Evolutionary conservation across 257 asterid species (phyloP).

Genomic region (Anisodus acutangulus): DNA sequence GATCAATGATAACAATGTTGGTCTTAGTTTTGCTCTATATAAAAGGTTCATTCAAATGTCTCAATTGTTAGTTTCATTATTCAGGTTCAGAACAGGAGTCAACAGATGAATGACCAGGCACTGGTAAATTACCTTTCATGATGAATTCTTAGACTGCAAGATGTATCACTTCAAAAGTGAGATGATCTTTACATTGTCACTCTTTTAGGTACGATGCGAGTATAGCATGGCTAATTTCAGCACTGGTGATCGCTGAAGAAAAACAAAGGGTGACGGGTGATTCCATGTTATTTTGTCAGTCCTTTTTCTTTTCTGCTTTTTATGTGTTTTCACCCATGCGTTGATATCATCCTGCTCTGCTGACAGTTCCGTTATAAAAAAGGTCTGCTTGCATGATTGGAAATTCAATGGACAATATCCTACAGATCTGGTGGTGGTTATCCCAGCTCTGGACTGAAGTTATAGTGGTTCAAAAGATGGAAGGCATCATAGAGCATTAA

Average conservation of each 20-base stretch:
- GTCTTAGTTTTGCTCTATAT: constrained; percentile 1
- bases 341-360: neutral
- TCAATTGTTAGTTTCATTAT: constrained; percentile 30
- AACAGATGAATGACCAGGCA: constrained; percentile 76
- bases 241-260: constrained; percentile 93
- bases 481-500: neutral
- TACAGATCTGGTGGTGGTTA: neutral
- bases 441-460: neutral
- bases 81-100: constrained; percentile 89
- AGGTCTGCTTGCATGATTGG: neutral
- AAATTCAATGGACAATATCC: neutral
- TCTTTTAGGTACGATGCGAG: constrained; percentile 80
- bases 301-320: neutral
- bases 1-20: constrained; percentile 1
- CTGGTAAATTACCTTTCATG: constrained; percentile 61
- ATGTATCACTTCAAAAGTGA: neutral
- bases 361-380: too few species aligned
- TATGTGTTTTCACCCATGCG: neutral
- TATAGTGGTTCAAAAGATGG: neutral
- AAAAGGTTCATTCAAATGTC: constrained; percentile 9
- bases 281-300: neutral
- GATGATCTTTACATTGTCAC: neutral
- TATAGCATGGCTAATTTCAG: constrained; percentile 99
- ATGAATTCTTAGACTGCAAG: constrained; percentile 22
- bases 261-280: constrained; percentile 93